Base-by-base conservation (phyloP, 768 basidiomycete genomes). In the Collybia sp. region DNA sequence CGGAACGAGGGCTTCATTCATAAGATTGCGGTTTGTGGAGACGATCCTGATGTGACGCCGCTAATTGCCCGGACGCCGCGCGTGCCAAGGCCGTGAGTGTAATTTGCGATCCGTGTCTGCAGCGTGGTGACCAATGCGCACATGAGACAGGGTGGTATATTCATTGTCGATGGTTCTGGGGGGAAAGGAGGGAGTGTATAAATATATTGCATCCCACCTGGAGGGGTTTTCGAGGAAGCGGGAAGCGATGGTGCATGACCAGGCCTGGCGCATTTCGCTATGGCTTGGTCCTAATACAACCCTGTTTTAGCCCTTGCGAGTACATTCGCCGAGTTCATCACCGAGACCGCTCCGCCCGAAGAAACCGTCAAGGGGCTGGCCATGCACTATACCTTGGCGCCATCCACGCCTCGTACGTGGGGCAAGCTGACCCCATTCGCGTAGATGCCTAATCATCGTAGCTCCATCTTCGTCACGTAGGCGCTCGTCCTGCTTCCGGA, bases 301-400 rank as follows among this genome's bases (percentile, higher is more conserved):
- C 25, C 25, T 11, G n/a, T n/a, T n/a, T n/a, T n/a, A n/a, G 13
- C 19, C 15, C 12, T 13, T 38, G 48, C 43, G 47, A 53, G 59
- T 5, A 54, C 35, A 37, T n/a, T 68, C 6, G 55, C 59, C 6
- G 65, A 66, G 46, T 61, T 63, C 44, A 19, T 69, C 17, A 49
- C 66, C 18, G 43, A 54, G 42, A 59, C 46, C 39, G 58, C 64
- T 15, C 62, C 57, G 17, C 62, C 65, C 8, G 47, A 63, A 18
- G 64, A 66, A 47, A 55, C 59, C 2, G 43, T 62, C 9, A 48
- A 63, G 41, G 62, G 63, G 1, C 49, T 70, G 16, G 67, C 65
- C 32, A 60, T 62, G 54, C 60, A 65, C 25, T 71, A 12, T 67
- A 69, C 47, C 67, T 68, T 56, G 67, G 62, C 15, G 68, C 64